A percentile compares a stretch with the other conserved stretches of the same genome.
Conservation (phyloP, 2,329 filamentous ascomycete species). For the Penicillium sp. region DNA sequence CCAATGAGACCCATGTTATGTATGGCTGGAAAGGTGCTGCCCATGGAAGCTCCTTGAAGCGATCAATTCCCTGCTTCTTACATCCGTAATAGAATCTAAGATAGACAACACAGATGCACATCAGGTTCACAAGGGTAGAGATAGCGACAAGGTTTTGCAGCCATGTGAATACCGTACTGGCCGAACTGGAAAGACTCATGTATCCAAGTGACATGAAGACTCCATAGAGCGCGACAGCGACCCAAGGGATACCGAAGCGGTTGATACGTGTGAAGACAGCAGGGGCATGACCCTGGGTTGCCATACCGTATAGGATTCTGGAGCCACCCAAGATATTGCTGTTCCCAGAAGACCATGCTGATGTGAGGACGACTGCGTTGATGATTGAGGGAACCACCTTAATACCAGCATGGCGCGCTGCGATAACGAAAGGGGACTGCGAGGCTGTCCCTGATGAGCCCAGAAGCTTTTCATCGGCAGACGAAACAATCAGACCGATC, state of each 20-base stretch:
- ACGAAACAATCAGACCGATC: conserved; percentile 43
- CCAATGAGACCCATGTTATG: conserved; percentile 56
- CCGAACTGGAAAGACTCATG: conserved; percentile 58
- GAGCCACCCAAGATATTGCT: conserved; percentile 39
- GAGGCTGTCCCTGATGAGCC: conserved; percentile 48
- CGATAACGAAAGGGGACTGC: conserved; percentile 42
- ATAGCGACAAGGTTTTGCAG: conserved; percentile 58
- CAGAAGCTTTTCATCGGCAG: conserved; percentile 47
- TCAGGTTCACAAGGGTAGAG: conserved; percentile 53
- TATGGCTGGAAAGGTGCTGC: conserved; percentile 56
- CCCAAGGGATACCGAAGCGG: conserved; percentile 54
- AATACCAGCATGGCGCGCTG: conserved; percentile 45
- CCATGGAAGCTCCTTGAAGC: conserved; percentile 46
- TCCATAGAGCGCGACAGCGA: conserved; percentile 52
- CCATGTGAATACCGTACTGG: conserved; percentile 63
- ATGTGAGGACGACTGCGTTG: conserved; percentile 22
- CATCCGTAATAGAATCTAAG: conserved; percentile 51
- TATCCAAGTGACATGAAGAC: conserved; percentile 60
- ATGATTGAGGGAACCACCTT: conserved; percentile 23
- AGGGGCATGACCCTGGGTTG: conserved; percentile 40
- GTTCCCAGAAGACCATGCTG: conserved; percentile 44
- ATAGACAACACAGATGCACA: conserved; percentile 55
- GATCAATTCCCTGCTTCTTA: conserved; percentile 37
- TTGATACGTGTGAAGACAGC: conserved; percentile 36
- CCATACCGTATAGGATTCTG: conserved; percentile 39